Evolutionary conservation across 352 stramenopile species (phyloP), one percentile per base, ranked within the genome.

Genomic region (Blastocystis sp.): DNA sequence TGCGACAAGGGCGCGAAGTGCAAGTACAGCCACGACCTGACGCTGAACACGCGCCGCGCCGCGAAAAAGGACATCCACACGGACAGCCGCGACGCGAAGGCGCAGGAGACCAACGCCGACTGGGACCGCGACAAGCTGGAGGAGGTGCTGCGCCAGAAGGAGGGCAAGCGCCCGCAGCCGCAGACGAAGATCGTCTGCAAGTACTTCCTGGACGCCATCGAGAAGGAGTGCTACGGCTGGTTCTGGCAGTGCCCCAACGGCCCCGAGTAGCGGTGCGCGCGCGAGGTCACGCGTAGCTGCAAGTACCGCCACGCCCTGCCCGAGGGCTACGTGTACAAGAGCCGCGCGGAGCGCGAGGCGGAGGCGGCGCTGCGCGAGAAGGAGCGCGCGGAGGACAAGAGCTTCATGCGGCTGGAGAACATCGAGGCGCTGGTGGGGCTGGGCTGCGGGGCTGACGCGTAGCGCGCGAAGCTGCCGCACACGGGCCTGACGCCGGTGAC

Each of bases 231-330:
- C 70, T 96, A 96, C 86, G 93, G 93, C 34, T 96, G 93, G 93
- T 96, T 96, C 90, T 96, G 93, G 93, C 91, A 93, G 17, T 96
- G 93, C 80, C 93, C 93, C 60, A 95, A 95, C 82, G 93, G 93
- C 69, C 93, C 93, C 48, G 90, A 92, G 43, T 88, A 23, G 34
- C 89, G 90, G 62, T 94, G 92, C 89, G 94, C 94, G 89, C 94
- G 91, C 88, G 90, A 89, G 9, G n/a, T 67, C 10, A 88, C 34
- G 21, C 3, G 11, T 78, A 88, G 78, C 28, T 88, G 78, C 53
- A 93, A 91, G 82, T 93, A 93, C 70, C 93, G 93, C 28, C 93
- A 96, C 88, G 93, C 93, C n/a, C 89, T 96, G 89, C 93, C 93
- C 74, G 91, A 92, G 74, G 93, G 93, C 0, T 96, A 94, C 74